Evolutionary conservation across 2,329 filamentous ascomycete genomes (phyloP).

Genomic region (Fonsecaea pedrosoi): DNA sequence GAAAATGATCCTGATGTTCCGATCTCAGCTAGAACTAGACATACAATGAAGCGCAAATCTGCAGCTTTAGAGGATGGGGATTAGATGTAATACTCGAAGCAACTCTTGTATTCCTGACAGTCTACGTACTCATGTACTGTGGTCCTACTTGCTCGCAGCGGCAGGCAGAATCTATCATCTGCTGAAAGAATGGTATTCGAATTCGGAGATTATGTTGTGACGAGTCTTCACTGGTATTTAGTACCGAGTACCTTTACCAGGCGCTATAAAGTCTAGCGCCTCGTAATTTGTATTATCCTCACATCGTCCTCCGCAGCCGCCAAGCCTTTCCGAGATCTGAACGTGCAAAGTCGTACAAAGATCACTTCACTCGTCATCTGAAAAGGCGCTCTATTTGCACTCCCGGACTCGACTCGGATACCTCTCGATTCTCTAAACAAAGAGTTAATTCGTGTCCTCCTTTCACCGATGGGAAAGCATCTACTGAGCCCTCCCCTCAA

Average conservation of each 20-base stretch:
- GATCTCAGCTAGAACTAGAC: neutral
- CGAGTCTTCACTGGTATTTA: too few relatives aligned
- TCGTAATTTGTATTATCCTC: too few relatives aligned
- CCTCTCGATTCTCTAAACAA: neutral
- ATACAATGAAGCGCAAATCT: slow-evolving; percentile 10
- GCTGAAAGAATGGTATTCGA: too few relatives aligned
- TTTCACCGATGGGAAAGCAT: slow-evolving; percentile 20
- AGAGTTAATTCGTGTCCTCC: neutral
- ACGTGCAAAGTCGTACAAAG: neutral
- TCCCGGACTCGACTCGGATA: neutral
- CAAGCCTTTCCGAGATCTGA: slow-evolving; percentile 8
- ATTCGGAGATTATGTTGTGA: too few relatives aligned
- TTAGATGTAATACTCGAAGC: neutral
- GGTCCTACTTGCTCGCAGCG: neutral
- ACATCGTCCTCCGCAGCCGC: neutral
- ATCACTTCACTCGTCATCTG: slow-evolving; percentile 15
- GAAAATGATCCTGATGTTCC: neutral
- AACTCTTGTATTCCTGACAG: neutral
- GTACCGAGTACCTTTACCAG: too few relatives aligned
- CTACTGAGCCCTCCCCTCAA: slow-evolving; percentile 18
- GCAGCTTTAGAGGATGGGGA: slow-evolving; percentile 5
- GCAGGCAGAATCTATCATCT: neutral
- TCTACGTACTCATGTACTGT: neutral
- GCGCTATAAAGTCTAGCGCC: too few relatives aligned
- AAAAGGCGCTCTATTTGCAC: slow-evolving; percentile 6